Base-by-base conservation (phyloP, 106 monocot genomes). In the Gastrodia elata region DNA sequence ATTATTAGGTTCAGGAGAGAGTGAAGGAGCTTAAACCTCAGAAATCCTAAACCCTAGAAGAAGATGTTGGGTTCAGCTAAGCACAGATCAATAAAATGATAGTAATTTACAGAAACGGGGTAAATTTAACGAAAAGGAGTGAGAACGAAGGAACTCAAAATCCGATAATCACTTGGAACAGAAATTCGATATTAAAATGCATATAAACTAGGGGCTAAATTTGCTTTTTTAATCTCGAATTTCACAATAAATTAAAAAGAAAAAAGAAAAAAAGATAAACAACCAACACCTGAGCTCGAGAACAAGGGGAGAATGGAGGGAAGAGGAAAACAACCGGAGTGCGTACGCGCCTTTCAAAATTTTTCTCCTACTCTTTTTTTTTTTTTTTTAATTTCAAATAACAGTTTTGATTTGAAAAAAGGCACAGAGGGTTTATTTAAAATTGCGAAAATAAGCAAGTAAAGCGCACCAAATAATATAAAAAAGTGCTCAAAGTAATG, bases 241-340 rank as follows among this genome's bases (percentile, higher is more conserved):
- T 67, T 67, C 32, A 18, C 34, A 4, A 2, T 18, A 38, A 67
- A 38, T 36, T 67, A 0, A 30, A 38, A 82, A 46, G n/a, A n/a
- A n/a, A n/a, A n/a, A n/a, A n/a, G 9, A n/a, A 55, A 74, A 69
- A 73, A 68, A 68, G 36, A 42, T 25, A 32, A 28, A 72, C 70
- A 80, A 44, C 27, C 15, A 0, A n/a, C n/a, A n/a, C n/a, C n/a
- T n/a, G n/a, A n/a, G n/a, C n/a, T n/a, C n/a, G n/a, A 64, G 61
- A 35, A 61, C 61, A 75, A 28, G 26, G 68, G 22, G 6, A 57
- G 25, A n/a, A 71, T 44, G 20, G 6, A 2, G 61, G 14, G 0
- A 61, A 32, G 1, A 32, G 30, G 61, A 13, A 61, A 61, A 61
- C 32, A 27, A 14, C 61, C 61, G 61, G 30, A 27, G 22, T 13